phyloP scores from a whole-genome alignment of 2,329 filamentous ascomycete genomes.

The Fusarium pseudoanthophilum region DNA sequence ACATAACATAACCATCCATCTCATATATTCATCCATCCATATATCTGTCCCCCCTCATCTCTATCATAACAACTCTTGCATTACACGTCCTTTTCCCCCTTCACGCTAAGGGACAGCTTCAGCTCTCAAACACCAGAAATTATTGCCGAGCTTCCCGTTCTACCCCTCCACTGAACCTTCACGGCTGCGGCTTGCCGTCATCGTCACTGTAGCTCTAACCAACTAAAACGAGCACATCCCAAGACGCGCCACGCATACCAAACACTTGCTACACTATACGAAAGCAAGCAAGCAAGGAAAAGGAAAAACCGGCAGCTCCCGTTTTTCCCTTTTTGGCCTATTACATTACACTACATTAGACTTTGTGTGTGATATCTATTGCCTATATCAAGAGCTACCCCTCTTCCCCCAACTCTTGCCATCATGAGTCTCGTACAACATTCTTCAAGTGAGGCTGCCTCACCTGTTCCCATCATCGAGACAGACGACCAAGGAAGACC shows the following conservation, averaged over 20 bases:
- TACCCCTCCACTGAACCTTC: conserved; percentile 22
- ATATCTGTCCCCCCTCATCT: background rate
- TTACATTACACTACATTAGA: background rate
- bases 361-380: background rate
- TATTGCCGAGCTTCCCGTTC: conserved; percentile 24
- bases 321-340: conserved; percentile 20
- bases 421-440: conserved; percentile 41
- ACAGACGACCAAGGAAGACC: conserved; percentile 46
- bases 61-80: background rate
- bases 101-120: background rate
- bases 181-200: conserved; percentile 34
- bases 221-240: conserved; percentile 14
- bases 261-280: background rate
- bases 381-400: conserved; percentile 17
- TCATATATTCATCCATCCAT: background rate
- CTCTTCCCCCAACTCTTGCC: conserved; percentile 18
- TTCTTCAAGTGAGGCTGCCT: conserved; percentile 37
- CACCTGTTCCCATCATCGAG: conserved; percentile 46
- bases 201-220: conserved; percentile 18
- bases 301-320: conserved; percentile 25
- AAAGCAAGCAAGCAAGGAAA: background rate
- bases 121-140: background rate
- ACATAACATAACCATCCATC: background rate
- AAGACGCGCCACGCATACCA: conserved; percentile 9
- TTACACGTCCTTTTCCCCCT: background rate